phyloP scores from a whole-genome alignment of 306 rosid genomes.

The Fagus crenata region DNA sequence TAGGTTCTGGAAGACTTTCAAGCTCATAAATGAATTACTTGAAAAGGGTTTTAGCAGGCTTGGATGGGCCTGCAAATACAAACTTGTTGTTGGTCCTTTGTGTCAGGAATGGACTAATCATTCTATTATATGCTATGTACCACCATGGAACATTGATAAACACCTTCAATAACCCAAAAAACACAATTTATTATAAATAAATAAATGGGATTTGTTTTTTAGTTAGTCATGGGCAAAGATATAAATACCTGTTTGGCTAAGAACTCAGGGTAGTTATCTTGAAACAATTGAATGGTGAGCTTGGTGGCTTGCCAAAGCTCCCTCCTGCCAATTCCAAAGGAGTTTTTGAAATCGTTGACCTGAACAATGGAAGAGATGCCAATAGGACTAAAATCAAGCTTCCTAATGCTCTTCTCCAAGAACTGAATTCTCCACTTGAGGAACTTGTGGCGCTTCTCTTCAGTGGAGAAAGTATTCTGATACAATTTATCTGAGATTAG shows the following conservation, averaged over 20 bases:
- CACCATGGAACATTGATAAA: slow-evolving; percentile 65
- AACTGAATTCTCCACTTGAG: slow-evolving; percentile 54
- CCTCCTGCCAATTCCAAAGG: slow-evolving; percentile 44
- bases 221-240: no score
- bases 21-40: slow-evolving; percentile 32
- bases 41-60: slow-evolving; percentile 75
- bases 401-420: slow-evolving; percentile 53
- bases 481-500: slow-evolving; percentile 24
- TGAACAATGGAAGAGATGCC: slow-evolving; percentile 52
- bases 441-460: slow-evolving; percentile 48
- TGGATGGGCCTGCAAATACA: slow-evolving; percentile 81
- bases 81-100: slow-evolving; percentile 82
- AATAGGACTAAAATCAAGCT: slow-evolving; percentile 48
- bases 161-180: slow-evolving; percentile 33
- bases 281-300: slow-evolving; percentile 52
- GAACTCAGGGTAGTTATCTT: slow-evolving; percentile 62
- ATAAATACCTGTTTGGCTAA: slow-evolving; percentile 54
- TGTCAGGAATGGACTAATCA: slow-evolving; percentile 58
- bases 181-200: neutral
- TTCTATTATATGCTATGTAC: slow-evolving; percentile 51
- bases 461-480: slow-evolving; percentile 46
- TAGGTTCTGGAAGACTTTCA: no score
- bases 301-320: slow-evolving; percentile 46
- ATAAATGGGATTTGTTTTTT: neutral
- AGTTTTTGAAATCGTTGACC: slow-evolving; percentile 54